Conservation (phyloP, 2,329 filamentous ascomycete genomes). For the Pseudonectria foliicola region DNA sequence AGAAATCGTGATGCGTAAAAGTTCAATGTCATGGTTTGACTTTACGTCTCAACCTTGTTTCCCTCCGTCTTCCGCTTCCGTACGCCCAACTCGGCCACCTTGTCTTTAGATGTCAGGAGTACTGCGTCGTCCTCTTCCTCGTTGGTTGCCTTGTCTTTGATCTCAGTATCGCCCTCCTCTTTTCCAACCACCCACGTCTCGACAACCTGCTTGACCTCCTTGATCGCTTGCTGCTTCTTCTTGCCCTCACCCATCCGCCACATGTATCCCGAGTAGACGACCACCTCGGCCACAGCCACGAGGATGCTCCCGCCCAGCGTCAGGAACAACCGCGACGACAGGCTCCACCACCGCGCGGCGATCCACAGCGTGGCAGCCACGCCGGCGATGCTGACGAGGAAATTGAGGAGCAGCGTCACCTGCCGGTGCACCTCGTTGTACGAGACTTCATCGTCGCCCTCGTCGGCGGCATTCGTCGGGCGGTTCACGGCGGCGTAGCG, state of each 20-base stretch:
- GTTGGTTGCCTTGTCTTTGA: slow-evolving; percentile 1
- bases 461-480: slow-evolving; percentile 37
- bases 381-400: slow-evolving; percentile 77
- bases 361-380: slow-evolving; percentile 73
- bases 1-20: no score
- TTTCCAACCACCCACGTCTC: slow-evolving; percentile 62
- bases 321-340: slow-evolving; percentile 61
- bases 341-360: slow-evolving; percentile 68
- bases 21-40: no score
- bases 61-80: slow-evolving; percentile 20
- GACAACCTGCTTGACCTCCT: slow-evolving; percentile 62
- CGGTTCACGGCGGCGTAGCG: slow-evolving; percentile 50
- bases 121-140: slow-evolving; percentile 17
- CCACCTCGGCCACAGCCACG: slow-evolving; percentile 70
- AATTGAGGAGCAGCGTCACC: slow-evolving; percentile 79
- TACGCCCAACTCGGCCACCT: slow-evolving; percentile 10
- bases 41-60: slow-evolving; percentile 6
- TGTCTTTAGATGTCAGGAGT: slow-evolving; percentile 17
- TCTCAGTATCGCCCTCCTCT: slow-evolving; percentile 13
- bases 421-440: slow-evolving; percentile 74
- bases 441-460: slow-evolving; percentile 57
- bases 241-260: slow-evolving; percentile 65
- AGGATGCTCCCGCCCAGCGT: slow-evolving; percentile 63
- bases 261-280: slow-evolving; percentile 68
- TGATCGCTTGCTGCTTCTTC: slow-evolving; percentile 49